Conservation (phyloP, 768 basidiomycete genomes). For the Rhizopogon sp. region DNA sequence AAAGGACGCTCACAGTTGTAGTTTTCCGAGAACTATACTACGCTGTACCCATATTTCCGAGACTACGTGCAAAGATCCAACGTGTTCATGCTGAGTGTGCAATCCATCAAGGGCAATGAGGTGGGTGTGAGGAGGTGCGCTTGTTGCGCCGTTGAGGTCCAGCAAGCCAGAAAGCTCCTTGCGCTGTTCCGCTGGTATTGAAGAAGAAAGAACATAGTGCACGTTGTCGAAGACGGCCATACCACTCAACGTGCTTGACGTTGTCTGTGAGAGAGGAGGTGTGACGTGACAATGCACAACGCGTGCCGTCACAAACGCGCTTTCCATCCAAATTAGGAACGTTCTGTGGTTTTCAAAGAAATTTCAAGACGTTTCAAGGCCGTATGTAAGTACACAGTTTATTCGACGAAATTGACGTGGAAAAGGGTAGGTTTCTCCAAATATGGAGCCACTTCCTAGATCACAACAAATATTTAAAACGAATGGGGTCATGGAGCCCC, state of each 20-base stretch:
- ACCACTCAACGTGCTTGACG: not conserved
- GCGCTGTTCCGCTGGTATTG: constrained; percentile 36
- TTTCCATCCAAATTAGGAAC: too few relatives aligned
- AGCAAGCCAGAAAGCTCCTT: constrained; percentile 45
- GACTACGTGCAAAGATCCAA: constrained; percentile 17
- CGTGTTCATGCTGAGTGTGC: constrained; percentile 32
- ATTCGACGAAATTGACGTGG: too few relatives aligned
- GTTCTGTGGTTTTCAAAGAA: too few relatives aligned
- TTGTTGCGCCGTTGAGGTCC: constrained; percentile 47
- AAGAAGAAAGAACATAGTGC: constrained; percentile 44
- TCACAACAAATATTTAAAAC: not conserved
- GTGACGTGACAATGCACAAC: constrained; percentile 1
- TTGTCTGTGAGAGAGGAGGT: not conserved
- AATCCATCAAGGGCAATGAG: constrained; percentile 48
- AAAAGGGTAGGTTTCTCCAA: too few relatives aligned
- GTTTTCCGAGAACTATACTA: constrained; percentile 49
- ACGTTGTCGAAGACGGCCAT: constrained; percentile 38
- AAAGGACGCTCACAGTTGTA: constrained; percentile 44
- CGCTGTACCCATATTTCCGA: constrained; percentile 70
- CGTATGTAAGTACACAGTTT: too few relatives aligned
- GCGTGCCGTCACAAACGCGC: constrained; percentile 1
- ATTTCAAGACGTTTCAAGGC: too few relatives aligned
- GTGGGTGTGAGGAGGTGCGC: constrained; percentile 46
- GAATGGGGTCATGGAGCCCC: too few relatives aligned
- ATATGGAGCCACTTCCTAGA: too few relatives aligned